Evolutionary conservation across 2,329 filamentous ascomycete species (phyloP), one percentile per base, ranked within the genome.

Genomic region (Pyrenochaeta sp.): DNA sequence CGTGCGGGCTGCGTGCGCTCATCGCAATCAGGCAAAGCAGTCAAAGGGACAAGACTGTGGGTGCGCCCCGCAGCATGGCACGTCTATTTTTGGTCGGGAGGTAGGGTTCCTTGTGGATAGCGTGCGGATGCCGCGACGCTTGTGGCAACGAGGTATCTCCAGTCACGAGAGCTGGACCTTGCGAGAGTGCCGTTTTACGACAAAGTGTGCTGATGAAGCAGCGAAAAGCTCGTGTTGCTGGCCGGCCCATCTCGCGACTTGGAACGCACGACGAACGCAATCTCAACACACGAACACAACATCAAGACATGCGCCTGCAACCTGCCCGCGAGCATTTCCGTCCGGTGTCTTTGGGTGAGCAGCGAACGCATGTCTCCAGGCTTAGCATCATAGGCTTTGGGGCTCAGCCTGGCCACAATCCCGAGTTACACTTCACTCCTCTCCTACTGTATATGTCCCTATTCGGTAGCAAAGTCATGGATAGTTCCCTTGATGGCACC

Each of bases 111-210:
- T 19, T 35, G 22, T 21, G 37, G 41, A 51, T 26, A 26, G 40
- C 40, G 41, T 44, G 38, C 45, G 39, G 39, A 47, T 26, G 49
- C 48, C 37, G 39, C 48, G 48, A 53, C 45, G 45, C 48, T 47
- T 55, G 50, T 45, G 48, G 48, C 48, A 46, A 48, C 45, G 43
- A 28, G 39, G 36, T 38, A 41, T 32, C 29, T 30, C 42, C 24
- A 36, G 22, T 38, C 41, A 54, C 44, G 35, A 49, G 42, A 41
- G 44, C 40, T 48, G 34, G 38, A 22, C 29, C 46, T 17, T 11
- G 35, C 36, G 35, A 35, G 36, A 20, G 27, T 27, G 24, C 13
- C 22, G 13, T 17, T 32, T 35, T n/a, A n/a, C n/a, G n/a, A 24
- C 48, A 17, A 36, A 32, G 21, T 39, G 8, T 15, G 21, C 35